A percentile compares a stretch with the other conserved stretches of the same genome.
Evolutionary conservation across 2,329 filamentous ascomycete species (phyloP).

Genomic region (Colletotrichum liaoningense): DNA sequence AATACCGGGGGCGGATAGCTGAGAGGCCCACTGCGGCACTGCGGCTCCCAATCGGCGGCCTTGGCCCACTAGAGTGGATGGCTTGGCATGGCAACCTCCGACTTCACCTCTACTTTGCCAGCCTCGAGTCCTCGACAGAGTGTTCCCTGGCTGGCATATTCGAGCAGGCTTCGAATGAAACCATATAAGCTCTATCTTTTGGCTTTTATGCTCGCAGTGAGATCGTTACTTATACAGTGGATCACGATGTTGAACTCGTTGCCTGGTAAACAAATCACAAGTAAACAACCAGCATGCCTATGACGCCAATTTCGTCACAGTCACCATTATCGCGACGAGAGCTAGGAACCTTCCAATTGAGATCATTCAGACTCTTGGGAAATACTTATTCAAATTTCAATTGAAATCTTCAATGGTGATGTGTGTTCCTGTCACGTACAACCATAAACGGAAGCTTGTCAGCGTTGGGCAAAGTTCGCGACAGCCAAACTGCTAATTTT

Average conservation of each 20-base stretch:
- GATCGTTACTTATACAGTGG: too few relatives aligned
- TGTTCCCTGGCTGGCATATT: too few relatives aligned
- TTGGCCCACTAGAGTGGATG: constrained; percentile 4
- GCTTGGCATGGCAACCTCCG: constrained; percentile 8
- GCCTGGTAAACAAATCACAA: too few relatives aligned
- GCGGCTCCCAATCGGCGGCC: constrained; percentile 1
- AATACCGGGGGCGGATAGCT: neutral
- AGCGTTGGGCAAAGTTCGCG: neutral
- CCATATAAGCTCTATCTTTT: neutral
- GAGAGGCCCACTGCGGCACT: neutral
- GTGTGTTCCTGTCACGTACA: neutral
- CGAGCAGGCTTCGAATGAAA: too few relatives aligned
- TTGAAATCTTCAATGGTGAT: neutral
- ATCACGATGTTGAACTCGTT: too few relatives aligned
- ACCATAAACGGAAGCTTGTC: neutral
- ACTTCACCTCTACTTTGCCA: neutral
- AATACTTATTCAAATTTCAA: too few relatives aligned
- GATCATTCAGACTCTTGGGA: too few relatives aligned
- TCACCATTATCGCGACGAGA: neutral
- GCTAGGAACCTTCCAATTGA: too few relatives aligned
- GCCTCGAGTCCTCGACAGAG: neutral
- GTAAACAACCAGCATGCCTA: too few relatives aligned
- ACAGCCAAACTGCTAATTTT: neutral
- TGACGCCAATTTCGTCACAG: neutral
- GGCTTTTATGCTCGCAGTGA: too few relatives aligned